Evolutionary conservation across 768 basidiomycete genomes (phyloP), one percentile per base, ranked within the genome.

Genomic region (Royoungia palumana): DNA sequence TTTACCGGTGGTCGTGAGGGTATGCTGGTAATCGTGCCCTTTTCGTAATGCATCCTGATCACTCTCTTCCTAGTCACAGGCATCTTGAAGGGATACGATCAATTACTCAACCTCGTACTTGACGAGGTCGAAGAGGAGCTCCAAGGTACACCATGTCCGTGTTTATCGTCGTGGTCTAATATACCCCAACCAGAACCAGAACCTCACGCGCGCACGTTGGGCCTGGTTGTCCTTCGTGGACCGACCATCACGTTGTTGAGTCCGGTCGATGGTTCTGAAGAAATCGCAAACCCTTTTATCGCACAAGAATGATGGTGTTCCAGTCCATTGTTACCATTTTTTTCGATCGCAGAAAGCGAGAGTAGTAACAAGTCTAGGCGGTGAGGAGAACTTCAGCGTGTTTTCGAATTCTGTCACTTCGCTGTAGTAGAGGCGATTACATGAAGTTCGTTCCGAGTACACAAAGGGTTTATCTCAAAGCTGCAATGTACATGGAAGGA

Each of bases 1-100:
- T 98, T 99, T 64, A 92, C 92, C n/a, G 96, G 96, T 37, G 95
- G 95, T 34, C 75, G 96, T 35, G 94, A 99, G 80, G 94, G 94
- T 90, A 52, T 43, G 50, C 60, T 61, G 4, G 2, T 12, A 12
- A 4, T 14, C 8, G 20, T 19, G 14, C n/a, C 35, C 25, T 12
- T 19, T 35, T 12, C 10, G 13, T 47, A 34, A 46, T 34, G 3
- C 34, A n/a, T n/a, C 5, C 36, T 47, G 27, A 55, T 41, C 20
- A 21, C 13, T 3, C 35, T 14, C 28, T 28, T 42, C 19, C 51
- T 59, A 97, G 95, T 97, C 44, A 88, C 82, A 8, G 96, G 96
- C 4, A 79, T 89, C 16, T 70, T 99, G 54, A 99, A 99, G 70
- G 96, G 96, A 21, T 98, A 83, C 61, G 96, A 98, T 70, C 94